Conservation (phyloP, 2,329 filamentous ascomycete species). For the Xylaria sp. region DNA sequence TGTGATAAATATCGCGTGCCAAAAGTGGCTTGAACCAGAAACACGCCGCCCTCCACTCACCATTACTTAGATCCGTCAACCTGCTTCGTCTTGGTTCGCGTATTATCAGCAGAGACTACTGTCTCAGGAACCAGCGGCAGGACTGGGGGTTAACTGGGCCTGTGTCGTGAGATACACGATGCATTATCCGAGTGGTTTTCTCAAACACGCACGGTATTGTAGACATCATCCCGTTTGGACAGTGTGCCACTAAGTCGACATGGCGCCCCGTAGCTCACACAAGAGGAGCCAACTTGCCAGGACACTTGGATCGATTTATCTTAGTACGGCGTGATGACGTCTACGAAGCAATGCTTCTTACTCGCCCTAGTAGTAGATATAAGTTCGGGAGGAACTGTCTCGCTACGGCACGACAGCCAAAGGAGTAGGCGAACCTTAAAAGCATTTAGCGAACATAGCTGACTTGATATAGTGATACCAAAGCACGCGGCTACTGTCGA, state of each 20-base stretch:
- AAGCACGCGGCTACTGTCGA: slow-evolving; percentile 21
- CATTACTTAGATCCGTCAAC: slow-evolving; percentile 15
- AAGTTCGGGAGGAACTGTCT: not conserved
- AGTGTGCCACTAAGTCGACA: not conserved
- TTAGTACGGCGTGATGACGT: slow-evolving; percentile 5
- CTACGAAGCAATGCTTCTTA: not conserved
- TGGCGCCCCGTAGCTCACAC: not conserved
- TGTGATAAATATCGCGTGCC: slow-evolving; percentile 42
- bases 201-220: not conserved
- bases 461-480: slow-evolving; percentile 1
- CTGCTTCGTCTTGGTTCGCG: slow-evolving; percentile 26
- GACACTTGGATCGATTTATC: not conserved
- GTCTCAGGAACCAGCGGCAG: slow-evolving; percentile 6
- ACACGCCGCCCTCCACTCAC: not conserved
- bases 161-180: slow-evolving; percentile 5
- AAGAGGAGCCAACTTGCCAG: slow-evolving; percentile 4
- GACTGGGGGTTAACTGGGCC: slow-evolving; percentile 1
- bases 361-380: not conserved
- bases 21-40: slow-evolving; percentile 29
- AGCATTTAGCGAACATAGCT: slow-evolving; percentile 6
- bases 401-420: not conserved
- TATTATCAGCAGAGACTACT: slow-evolving; percentile 21
- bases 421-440: slow-evolving; percentile 10
- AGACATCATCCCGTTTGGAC: not conserved
- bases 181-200: slow-evolving; percentile 14